A percentile compares a stretch with the other conserved stretches of the same genome.
phyloP scores from a whole-genome alignment of 345 rosid species.

The Abelmoschus esculentus region DNA sequence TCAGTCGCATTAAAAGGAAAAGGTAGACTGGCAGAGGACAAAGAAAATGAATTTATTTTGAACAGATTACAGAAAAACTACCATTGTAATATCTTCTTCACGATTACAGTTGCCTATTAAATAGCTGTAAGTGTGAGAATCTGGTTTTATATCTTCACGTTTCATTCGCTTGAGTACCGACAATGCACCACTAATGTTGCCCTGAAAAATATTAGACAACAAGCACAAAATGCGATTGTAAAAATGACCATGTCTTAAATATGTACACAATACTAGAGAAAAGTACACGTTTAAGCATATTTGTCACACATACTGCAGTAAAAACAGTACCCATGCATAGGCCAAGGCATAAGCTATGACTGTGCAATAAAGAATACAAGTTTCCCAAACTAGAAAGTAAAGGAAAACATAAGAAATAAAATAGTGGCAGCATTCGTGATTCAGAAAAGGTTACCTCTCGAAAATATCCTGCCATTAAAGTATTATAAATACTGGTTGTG shows the following conservation, averaged over 20 bases:
- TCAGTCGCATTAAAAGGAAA: not conserved
- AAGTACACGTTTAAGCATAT: not conserved
- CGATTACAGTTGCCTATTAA: conserved; percentile 46
- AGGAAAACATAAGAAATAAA: not conserved
- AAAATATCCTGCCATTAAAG: conserved; percentile 68
- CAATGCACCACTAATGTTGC: conserved; percentile 39
- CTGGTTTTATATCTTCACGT: conserved; percentile 59
- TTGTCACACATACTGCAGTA: not conserved
- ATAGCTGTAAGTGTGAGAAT: conserved; percentile 60
- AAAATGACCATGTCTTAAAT: not conserved
- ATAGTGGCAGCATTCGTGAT: conserved; percentile 2
- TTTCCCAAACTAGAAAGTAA: not conserved
- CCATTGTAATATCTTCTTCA: conserved; percentile 61
- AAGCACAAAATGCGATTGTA: not conserved
- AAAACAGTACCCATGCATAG: not conserved
- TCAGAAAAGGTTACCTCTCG: conserved; percentile 48
- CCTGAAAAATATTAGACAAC: conserved; percentile 34
- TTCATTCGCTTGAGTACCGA: conserved; percentile 64
- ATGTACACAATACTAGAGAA: not conserved
- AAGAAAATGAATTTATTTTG: not conserved
- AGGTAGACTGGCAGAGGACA: not conserved
- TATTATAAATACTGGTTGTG: conserved; percentile 59
- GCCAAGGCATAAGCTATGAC: not conserved
- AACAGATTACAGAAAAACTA: conserved; percentile 19
- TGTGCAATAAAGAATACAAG: not conserved